phyloP scores from a whole-genome alignment of 441 rosid species.

The Sinapis alba region DNA sequence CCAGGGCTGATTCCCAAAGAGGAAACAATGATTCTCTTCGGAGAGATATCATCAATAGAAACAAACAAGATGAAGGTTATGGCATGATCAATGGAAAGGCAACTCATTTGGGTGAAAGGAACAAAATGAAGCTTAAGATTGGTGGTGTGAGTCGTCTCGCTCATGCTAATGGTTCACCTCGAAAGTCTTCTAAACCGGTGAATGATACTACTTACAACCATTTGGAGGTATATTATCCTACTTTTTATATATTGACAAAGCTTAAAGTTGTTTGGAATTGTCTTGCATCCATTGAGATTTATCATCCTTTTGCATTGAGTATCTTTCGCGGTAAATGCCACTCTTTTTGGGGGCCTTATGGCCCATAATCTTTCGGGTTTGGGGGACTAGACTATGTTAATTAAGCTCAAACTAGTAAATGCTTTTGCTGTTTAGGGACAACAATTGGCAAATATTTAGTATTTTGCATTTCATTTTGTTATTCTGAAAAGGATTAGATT shows the following conservation, averaged over 20 bases:
- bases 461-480: constrained; percentile 18
- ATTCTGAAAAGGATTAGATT: constrained; percentile 41
- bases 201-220: constrained; percentile 48
- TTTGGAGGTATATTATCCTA: constrained; percentile 49
- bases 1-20: constrained; percentile 51
- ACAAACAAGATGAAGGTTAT: constrained; percentile 43
- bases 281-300: constrained; percentile 2
- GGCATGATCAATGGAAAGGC: constrained; percentile 45
- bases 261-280: constrained; percentile 2
- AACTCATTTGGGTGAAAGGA: constrained; percentile 51
- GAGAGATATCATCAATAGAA: constrained; percentile 41
- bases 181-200: constrained; percentile 39
- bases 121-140: constrained; percentile 67
- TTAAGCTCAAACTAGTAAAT: constrained; percentile 15
- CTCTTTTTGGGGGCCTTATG: neutral
- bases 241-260: constrained; percentile 6
- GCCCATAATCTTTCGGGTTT: constrained; percentile 33
- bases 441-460: neutral
- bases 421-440: constrained; percentile 25
- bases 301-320: constrained; percentile 21
- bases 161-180: constrained; percentile 59
- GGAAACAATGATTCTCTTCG: constrained; percentile 46
- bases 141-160: constrained; percentile 63
- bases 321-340: constrained; percentile 11
- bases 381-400: neutral